Base-by-base conservation (phyloP, 139 green algal species). In the Chlorella sorokiniana region DNA sequence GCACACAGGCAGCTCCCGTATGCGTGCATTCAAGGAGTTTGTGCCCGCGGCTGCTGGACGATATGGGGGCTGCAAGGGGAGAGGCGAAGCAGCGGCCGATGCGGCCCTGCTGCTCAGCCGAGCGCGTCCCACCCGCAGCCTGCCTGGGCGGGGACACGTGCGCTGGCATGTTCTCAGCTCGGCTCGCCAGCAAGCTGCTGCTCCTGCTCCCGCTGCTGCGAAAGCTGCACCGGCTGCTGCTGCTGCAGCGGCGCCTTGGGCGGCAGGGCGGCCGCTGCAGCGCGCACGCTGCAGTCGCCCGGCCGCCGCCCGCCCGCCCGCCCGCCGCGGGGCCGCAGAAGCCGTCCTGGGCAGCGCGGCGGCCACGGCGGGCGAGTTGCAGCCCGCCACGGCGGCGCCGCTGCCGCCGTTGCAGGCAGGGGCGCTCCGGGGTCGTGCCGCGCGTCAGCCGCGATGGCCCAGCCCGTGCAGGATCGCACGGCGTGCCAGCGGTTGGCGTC, bases 401-500 rank as follows among this genome's bases (percentile, higher is more conserved):
- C 40, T 42, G 68, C 25, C 23, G 69, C 70, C 70, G 45, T 48
- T 65, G 69, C 42, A 61, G 14, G 42, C 69, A 4, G 42, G 20
- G 29, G 29, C 42, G n/a, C 62, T 44, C 74, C 41, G 38, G 38
- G 29, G 0, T 31, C 3, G 22, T 27, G 56, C 31, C 40, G 74
- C 54, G n/a, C 27, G 23, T 33, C 56, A 0, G 74, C 56, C 38
- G 29, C 41, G 11, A 80, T 61, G 38, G 56, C 40, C 74, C 74
- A 80, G 5, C 74, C 74, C 2, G 74, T 51, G 56, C 74, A 80
- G 20, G 74, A 80, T 1, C 56, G 38, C 9, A 80, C 74, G 0
- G 38, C 23, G 56, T 80, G 74, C 74, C 74, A 80, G 10, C n/a
- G 10, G 29, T 80, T 80, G 37, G 74, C 74, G 8, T 56, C n/a